phyloP scores from a whole-genome alignment of 2,329 filamentous ascomycete species.

The Rasamsonia emersonii region DNA sequence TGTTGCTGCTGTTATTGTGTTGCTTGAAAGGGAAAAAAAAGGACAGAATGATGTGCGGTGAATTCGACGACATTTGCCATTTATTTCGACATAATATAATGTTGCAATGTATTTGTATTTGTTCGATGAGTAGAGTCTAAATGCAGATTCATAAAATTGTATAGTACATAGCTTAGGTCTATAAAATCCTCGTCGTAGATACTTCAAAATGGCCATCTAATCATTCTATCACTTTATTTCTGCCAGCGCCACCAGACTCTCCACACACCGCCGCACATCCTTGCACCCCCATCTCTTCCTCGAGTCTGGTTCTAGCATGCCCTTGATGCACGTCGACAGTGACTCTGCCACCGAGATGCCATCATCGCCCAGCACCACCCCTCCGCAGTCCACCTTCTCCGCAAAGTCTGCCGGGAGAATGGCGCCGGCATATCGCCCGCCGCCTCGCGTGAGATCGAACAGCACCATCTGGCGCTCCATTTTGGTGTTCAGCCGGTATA shows the following conservation, averaged over 20 bases:
- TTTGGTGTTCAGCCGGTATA: conserved; percentile 46
- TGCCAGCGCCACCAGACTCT: conserved; percentile 50
- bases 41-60: too few species aligned
- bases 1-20: too few species aligned
- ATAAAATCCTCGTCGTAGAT: conserved; percentile 44
- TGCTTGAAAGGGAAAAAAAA: too few species aligned
- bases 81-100: too few species aligned
- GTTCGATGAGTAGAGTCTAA: not conserved
- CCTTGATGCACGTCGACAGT: conserved; percentile 29
- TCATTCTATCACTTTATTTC: conserved; percentile 53
- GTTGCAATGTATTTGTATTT: too few species aligned
- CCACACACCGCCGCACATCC: conserved; percentile 26
- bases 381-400: conserved; percentile 27
- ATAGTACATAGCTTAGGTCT: not conserved
- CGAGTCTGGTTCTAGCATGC: conserved; percentile 34
- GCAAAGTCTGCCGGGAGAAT: conserved; percentile 30
- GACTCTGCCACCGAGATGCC: conserved; percentile 22
- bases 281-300: conserved; percentile 29
- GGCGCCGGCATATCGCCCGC: conserved; percentile 11
- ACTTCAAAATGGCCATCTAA: conserved; percentile 58
- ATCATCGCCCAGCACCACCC: conserved; percentile 16
- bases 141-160: not conserved
- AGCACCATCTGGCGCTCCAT: conserved; percentile 40
- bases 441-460: conserved; percentile 25
- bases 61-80: too few species aligned